Evolutionary conservation across 108 stramenopile species (phyloP), one percentile per base, ranked within the genome.

Genomic region (Parietichytrium sp.): DNA sequence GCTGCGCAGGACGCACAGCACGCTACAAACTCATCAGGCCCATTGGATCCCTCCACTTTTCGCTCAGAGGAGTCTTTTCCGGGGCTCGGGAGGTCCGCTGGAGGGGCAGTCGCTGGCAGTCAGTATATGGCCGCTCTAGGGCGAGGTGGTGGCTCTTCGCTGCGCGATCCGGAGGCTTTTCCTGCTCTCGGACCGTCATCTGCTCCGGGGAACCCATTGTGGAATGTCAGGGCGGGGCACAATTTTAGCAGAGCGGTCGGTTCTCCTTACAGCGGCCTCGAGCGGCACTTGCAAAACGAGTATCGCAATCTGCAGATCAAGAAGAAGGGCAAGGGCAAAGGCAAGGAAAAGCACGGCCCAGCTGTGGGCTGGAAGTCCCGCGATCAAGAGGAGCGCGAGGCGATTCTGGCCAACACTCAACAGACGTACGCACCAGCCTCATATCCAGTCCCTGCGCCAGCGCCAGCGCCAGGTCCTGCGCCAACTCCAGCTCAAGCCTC

Each of bases 181-280:
- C 61, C 61, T 25, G 36, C 61, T 7, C 42, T 72, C 10, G 61
- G 61, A 6, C 61, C 61, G 15, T 45, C 38, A 10, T n/a, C 61
- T 2, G 10, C 61, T 10, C 45, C 61, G 38, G 36, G 38, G 33
- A 20, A 6, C 20, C 25, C 38, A 23, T 45, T 72, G 10, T 42
- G 45, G 23, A 1, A 16, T 27, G 20, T 72, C 6, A 16, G 61
- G 29, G 38, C 33, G n/a, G 61, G 61, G 23, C 61, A 72, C 15
- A 42, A 72, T 42, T 72, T 72, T 72, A 45, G 38, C 61, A 72
- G 45, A 16, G 61, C 61, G 10, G 61, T 72, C 61, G 23, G 20
- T n/a, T n/a, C 45, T 10, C 61, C 61, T 16, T 72, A 72, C 3
- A 23, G 38, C 38, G 45, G 20, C 33, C 20, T 72, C 38, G 45